Percentiles rank a stretch among this genome's conserved stretches.
Conservation (phyloP, 2,329 filamentous ascomycete genomes). For the Aaosphaeria arxii region DNA sequence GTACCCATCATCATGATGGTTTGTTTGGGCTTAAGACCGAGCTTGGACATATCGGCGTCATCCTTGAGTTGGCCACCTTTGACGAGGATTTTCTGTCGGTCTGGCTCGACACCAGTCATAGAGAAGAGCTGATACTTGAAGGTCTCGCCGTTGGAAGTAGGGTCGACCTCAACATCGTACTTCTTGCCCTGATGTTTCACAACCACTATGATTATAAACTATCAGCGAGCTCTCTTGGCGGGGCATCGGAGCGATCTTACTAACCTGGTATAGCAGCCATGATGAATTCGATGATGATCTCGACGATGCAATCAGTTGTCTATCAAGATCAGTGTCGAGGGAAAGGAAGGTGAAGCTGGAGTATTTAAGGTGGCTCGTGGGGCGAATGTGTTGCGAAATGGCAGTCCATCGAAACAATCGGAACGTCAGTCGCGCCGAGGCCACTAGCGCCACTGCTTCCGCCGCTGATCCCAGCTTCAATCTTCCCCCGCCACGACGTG, state of each 20-base stretch:
- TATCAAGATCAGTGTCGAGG: not conserved
- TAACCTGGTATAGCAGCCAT: conserved; percentile 39
- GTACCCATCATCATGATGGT: conserved; percentile 97
- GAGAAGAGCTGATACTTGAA: conserved; percentile 97
- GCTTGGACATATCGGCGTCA: conserved; percentile 79
- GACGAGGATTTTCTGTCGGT: conserved; percentile 92
- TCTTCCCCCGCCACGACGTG: conserved; percentile 20
- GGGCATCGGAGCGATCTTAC: not conserved
- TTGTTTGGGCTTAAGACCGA: conserved; percentile 83
- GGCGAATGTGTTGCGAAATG: conserved; percentile 2
- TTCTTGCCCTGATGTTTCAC: conserved; percentile 96
- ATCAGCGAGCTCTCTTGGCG: not conserved
- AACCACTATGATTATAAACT: conserved; percentile 58
- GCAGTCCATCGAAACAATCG: conserved; percentile 2
- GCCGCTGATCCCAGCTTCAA: conserved; percentile 17
- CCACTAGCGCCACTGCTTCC: not conserved
- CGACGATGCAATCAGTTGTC: not conserved
- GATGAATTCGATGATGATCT: not conserved
- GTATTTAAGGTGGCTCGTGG: conserved; percentile 1
- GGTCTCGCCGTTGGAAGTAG: conserved; percentile 78
- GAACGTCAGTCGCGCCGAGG: not conserved
- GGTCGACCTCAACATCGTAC: conserved; percentile 89
- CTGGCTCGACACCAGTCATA: conserved; percentile 91
- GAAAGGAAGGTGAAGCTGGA: not conserved
- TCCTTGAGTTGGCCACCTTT: conserved; percentile 95